phyloP scores from a whole-genome alignment of 352 stramenopile species.

The Albugo candida region DNA sequence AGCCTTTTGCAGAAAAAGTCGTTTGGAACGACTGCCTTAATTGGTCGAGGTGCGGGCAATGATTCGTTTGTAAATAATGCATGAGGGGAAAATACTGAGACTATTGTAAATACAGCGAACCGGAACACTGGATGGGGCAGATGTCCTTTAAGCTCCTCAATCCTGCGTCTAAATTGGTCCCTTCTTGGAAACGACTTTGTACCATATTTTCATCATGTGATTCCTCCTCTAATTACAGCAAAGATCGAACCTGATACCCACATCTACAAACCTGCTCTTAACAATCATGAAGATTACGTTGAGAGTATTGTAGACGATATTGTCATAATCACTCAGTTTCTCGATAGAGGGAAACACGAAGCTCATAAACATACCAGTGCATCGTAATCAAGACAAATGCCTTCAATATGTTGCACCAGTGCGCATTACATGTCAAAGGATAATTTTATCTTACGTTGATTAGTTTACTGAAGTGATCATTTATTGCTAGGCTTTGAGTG shows the following conservation, averaged over 20 bases:
- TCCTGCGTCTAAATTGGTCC: conserved; percentile 71
- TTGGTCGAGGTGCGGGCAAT: conserved; percentile 72
- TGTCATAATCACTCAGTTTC: conserved; percentile 40
- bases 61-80: conserved; percentile 53
- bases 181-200: conserved; percentile 78
- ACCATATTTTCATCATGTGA: conserved; percentile 64
- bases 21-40: conserved; percentile 76
- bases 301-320: conserved; percentile 40
- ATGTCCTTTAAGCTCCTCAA: conserved; percentile 75
- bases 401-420: conserved; percentile 81
- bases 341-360: conserved; percentile 75
- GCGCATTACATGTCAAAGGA: conserved; percentile 55
- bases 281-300: conserved; percentile 21
- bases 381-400: conserved; percentile 70
- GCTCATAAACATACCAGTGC: conserved; percentile 75
- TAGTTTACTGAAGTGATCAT: conserved; percentile 54
- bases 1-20: conserved; percentile 62
- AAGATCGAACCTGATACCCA: conserved; percentile 64
- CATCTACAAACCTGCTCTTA: conserved; percentile 58
- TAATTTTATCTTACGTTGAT: conserved; percentile 69
- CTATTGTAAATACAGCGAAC: conserved; percentile 59
- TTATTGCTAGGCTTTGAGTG: conserved; percentile 68
- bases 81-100: conserved; percentile 72
- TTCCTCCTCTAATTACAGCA: conserved; percentile 56
- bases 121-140: conserved; percentile 41